Conservation (phyloP, 768 basidiomycete species). For the Tulasnella sp. region DNA sequence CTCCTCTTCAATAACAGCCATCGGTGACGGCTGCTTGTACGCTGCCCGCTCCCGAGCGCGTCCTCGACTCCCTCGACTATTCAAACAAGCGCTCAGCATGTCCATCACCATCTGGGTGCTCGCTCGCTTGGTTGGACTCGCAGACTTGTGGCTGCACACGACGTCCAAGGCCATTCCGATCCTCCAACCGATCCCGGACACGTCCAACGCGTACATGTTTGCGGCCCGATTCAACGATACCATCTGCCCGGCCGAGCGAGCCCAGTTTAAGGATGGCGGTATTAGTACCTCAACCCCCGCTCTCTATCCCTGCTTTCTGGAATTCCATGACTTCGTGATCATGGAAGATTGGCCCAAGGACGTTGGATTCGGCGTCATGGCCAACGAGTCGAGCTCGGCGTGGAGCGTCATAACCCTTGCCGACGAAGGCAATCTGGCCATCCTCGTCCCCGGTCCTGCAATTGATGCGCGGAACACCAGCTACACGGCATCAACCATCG, state of each 20-base stretch:
- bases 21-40: neutral
- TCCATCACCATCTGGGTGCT: neutral
- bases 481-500: neutral
- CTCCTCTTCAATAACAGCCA: neutral
- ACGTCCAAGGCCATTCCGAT: neutral
- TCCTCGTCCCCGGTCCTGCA: neutral
- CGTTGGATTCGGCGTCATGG: neutral
- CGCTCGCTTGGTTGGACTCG: neutral
- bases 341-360: neutral
- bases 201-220: neutral
- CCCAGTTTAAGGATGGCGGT: too few species aligned
- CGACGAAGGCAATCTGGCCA: neutral
- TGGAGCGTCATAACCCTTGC: neutral
- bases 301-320: neutral
- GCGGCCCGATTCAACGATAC: neutral
- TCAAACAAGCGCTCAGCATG: neutral
- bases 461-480: neutral
- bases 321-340: neutral
- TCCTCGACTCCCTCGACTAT: neutral
- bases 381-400: neutral
- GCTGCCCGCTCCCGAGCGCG: neutral
- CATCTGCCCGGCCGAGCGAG: neutral
- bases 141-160: neutral
- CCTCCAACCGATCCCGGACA: neutral
- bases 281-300: neutral